A percentile compares a stretch with the other conserved stretches of the same genome.
phyloP scores from a whole-genome alignment of 2,329 filamentous ascomycete species.

The Chaetomium strumarium region DNA sequence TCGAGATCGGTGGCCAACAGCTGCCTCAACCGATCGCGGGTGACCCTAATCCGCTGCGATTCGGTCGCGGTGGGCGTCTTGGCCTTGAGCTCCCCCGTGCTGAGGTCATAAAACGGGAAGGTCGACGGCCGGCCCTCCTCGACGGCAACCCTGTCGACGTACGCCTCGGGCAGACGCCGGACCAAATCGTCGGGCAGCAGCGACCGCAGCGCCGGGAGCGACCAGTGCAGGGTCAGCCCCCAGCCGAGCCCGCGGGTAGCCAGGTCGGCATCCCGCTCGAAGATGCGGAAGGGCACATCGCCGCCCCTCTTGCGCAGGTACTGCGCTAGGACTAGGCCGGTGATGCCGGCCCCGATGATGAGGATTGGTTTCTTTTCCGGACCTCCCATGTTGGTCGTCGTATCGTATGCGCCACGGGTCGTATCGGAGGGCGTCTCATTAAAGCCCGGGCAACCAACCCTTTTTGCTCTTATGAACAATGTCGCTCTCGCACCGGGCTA shows the following conservation, averaged over 20 bases:
- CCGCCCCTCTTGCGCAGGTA: constrained; percentile 22
- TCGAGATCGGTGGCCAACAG: constrained; percentile 42
- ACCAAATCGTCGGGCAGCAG: constrained; percentile 46
- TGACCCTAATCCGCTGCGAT: constrained; percentile 42
- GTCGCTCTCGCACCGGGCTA: no score
- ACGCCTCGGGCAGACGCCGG: constrained; percentile 41
- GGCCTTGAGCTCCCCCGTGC: constrained; percentile 37
- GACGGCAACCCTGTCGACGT: constrained; percentile 48
- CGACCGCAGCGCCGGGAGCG: constrained; percentile 44
- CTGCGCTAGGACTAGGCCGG: constrained; percentile 24
- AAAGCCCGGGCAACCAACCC: no score
- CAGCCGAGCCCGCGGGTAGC: constrained; percentile 48
- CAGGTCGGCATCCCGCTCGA: constrained; percentile 46
- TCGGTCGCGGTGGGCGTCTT: constrained; percentile 41
- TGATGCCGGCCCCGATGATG: constrained; percentile 24
- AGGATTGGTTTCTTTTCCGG: constrained; percentile 16
- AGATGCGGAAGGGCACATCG: constrained; percentile 40
- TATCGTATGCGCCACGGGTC: background rate
- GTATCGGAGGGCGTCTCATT: background rate
- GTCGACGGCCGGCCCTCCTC: constrained; percentile 40
- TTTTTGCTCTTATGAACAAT: no score
- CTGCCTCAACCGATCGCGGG: constrained; percentile 39
- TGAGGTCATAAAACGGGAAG: constrained; percentile 53
- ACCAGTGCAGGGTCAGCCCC: constrained; percentile 61
- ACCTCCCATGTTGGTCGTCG: constrained; percentile 1